Base-by-base conservation (phyloP, 2,329 filamentous ascomycete species). In the Scytalidium lignicola region DNA sequence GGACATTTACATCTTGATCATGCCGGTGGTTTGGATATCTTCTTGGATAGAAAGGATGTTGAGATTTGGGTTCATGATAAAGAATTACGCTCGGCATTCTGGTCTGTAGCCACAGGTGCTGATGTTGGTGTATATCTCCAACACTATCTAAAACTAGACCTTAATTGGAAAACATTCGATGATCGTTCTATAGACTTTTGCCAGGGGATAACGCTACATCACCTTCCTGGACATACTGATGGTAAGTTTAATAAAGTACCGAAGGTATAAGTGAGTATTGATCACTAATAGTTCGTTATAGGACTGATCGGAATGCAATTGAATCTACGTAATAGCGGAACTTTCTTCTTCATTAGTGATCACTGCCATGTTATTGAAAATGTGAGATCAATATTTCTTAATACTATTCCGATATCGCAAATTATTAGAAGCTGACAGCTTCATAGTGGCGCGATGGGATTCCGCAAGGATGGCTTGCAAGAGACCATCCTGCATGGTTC, bases 1-100 rank as follows among this genome's bases (percentile, higher is more conserved):
- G 70, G 73, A 2, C 73, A 75, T 48, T 58, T 76, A 26, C 72
- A 75, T 54, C 53, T 74, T 2, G 73, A 75, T 51, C 72, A 75
- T 52, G 73, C 73, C 0, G 73, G 73, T 2, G 72, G 73, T 0
- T 57, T 75, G 1, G 70, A 74, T 43, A 64, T 74, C 46, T 75
- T 75, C 42, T 37, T 66, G 2, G 62, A 63, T 37, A 37, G 32
- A 37, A 72, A 65, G 4, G 66, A 70, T 23, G 60, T 74, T 5
- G 69, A 70, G 4, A 72, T 74, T 45, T 74, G 69, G 52, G 70
- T 74, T 3, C 72, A 75, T 50, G 72, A 75, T 53, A 66, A 70
- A 48, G 72, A 74, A 47, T 65, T 74, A 56, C 67, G 71, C 46
- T 65, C 70, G 29, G 72, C 72, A 1, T 73, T 67, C 51, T 74